phyloP scores from a whole-genome alignment of 768 basidiomycete genomes.

The Strobilomyces echinocephalus region DNA sequence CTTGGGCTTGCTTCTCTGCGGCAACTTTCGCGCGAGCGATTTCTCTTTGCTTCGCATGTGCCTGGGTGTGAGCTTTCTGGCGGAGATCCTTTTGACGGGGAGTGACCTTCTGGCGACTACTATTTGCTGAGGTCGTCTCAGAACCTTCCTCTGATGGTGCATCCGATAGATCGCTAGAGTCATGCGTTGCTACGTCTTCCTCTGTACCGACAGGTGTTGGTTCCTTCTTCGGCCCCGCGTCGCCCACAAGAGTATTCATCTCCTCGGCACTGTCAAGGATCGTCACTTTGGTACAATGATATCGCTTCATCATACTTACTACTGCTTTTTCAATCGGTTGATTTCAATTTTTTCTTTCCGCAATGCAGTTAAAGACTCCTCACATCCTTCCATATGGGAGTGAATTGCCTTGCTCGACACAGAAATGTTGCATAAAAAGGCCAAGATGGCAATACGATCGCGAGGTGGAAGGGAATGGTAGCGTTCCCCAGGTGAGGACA shows the following conservation, averaged over 20 bases:
- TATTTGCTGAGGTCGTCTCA: conserved; percentile 49
- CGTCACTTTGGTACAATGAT: conserved; percentile 12
- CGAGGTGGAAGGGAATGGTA: conserved; percentile 69
- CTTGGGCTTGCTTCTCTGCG: conserved; percentile 73
- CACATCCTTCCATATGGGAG: conserved; percentile 84
- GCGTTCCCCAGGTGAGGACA: conserved; percentile 57
- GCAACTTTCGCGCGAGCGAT: conserved; percentile 73
- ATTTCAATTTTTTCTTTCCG: conserved; percentile 95
- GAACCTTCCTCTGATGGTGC: conserved; percentile 57
- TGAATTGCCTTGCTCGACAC: conserved; percentile 89
- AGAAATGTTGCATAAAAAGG: conserved; percentile 86
- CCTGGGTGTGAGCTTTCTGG: conserved; percentile 48
- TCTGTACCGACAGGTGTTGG: conserved; percentile 37
- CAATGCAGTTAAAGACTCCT: conserved; percentile 83
- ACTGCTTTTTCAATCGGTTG: conserved; percentile 82
- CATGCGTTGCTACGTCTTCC: conserved; percentile 58
- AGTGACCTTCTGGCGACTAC: conserved; percentile 39
- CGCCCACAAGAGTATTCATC: conserved; percentile 60
- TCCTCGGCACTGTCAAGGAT: conserved; percentile 55
- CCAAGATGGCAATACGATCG: conserved; percentile 81
- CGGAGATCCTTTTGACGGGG: conserved; percentile 49
- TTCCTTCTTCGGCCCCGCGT: conserved; percentile 46
- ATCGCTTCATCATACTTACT: conserved; percentile 49
- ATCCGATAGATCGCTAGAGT: conserved; percentile 72
- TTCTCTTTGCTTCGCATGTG: conserved; percentile 76